phyloP scores from a whole-genome alignment of 1,139 yeast species.

The Arxiozyma slooffiae region DNA sequence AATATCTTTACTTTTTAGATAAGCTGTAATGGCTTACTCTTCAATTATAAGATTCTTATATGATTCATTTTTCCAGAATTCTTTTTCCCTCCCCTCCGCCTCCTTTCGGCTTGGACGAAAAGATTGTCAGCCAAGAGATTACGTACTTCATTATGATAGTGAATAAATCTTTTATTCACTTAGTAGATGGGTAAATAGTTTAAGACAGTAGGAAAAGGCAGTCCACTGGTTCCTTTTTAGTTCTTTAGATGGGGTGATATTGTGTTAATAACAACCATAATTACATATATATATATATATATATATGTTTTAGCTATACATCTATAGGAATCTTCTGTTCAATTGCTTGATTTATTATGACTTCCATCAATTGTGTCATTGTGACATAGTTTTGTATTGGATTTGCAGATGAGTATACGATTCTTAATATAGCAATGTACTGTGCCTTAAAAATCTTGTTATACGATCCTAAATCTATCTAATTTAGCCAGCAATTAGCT shows the following conservation, averaged over 20 bases:
- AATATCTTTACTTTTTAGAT: no score
- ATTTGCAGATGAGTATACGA: slow-evolving; percentile 30
- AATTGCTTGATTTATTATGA: slow-evolving; percentile 15
- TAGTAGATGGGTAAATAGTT: no score
- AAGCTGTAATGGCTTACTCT: neutral
- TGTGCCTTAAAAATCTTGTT: slow-evolving; percentile 32
- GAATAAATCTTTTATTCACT: no score
- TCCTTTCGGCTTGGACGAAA: neutral
- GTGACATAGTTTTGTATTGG: slow-evolving; percentile 31
- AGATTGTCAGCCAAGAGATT: no score
- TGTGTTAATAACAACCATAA: no score
- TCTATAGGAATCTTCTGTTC: slow-evolving; percentile 15
- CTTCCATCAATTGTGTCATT: slow-evolving; percentile 27
- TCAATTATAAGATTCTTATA: no score
- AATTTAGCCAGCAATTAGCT: slow-evolving; percentile 33
- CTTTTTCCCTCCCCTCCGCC: no score
- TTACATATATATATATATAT: neutral
- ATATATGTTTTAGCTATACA: neutral
- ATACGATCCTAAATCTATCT: slow-evolving; percentile 31
- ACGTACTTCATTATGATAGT: no score
- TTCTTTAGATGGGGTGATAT: neutral
- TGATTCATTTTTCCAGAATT: no score
- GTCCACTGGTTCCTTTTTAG: neutral
- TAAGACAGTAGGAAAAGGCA: no score
- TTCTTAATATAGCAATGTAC: slow-evolving; percentile 29